Evolutionary conservation across 768 basidiomycete genomes (phyloP), one percentile per base, ranked within the genome.

Genomic region (Pleurotus cornucopiae): DNA sequence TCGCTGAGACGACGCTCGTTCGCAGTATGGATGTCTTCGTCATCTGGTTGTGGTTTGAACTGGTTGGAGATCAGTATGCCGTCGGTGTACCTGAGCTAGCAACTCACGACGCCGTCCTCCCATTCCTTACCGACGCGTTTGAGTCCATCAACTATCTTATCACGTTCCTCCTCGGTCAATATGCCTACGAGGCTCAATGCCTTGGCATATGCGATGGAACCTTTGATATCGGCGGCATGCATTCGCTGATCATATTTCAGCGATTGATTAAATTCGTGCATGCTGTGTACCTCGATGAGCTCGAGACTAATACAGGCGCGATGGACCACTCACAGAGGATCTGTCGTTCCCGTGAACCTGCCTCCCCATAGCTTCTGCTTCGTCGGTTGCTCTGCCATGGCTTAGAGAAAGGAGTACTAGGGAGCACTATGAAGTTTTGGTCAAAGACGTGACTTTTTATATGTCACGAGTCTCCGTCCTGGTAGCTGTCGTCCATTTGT

Each of bases 1-100:
- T 99, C 96, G 60, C 86, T 91, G 61, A 99, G 71, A 41, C 97
- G 83, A 46, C 97, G 85, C 69, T 99, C 97, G 65, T 98, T 99
- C 54, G 97, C 97, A 11, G 97, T 99, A 69, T 98, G 96, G 58
- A 99, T 98, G 66, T 99, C 97, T 66, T 99, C 97, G 64, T 99
- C 97, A 62, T 96, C 94, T n/a, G 83, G 76, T 58, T 87, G 76
- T 26, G 85, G 72, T 55, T 74, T 67, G 66, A 99, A 99, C 89
- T 95, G 63, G 12, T 30, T 23, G 34, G 37, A 23, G 13, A 51
- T 41, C 51, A 40, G 30, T 7, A 34, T 7, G 30, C 30, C 30
- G 30, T 34, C 30, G 30, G 9, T 11, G 2, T 11, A n/a, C 39
- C 43, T 46, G 41, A 54, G 49, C 25, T 12, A 38, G 38, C 58